Percentiles rank a stretch among this genome's conserved stretches.
These are phyloP conservation scores for Micromonas commoda DNA, from an alignment of 139 green algal species.

Conservation along the genomic window DNA sequence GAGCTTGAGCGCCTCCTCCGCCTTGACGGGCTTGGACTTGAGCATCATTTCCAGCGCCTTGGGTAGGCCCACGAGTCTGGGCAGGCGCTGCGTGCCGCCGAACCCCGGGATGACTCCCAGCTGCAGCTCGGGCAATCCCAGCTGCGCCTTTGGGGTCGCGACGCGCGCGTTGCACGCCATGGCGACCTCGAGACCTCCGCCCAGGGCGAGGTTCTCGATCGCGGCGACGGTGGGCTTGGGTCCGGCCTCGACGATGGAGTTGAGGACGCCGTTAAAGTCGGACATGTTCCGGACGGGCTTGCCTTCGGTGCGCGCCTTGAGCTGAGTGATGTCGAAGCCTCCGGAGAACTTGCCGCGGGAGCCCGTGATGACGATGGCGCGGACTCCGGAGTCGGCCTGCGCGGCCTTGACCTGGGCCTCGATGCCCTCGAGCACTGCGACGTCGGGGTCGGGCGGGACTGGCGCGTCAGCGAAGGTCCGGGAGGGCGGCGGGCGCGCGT, in stretches of 20 bases:
- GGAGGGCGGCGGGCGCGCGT: not conserved
- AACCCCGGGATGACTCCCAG: constrained; percentile 97
- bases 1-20: constrained; percentile 52
- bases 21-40: constrained; percentile 59
- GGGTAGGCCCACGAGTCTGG: constrained; percentile 85
- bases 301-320: constrained; percentile 15
- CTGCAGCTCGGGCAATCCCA: constrained; percentile 92
- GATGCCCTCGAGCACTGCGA: constrained; percentile 70
- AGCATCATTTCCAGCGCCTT: constrained; percentile 93
- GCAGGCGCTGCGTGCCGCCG: constrained; percentile 93
- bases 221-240: constrained; percentile 74
- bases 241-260: constrained; percentile 42
- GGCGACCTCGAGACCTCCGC: constrained; percentile 87
- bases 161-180: constrained; percentile 70
- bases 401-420: constrained; percentile 51
- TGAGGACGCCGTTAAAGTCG: constrained; percentile 57
- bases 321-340: constrained; percentile 83
- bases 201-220: constrained; percentile 74
- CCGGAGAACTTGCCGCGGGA: constrained; percentile 76
- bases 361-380: constrained; percentile 86
- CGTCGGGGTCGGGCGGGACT: not conserved
- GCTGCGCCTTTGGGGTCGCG: constrained; percentile 41
- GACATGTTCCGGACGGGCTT: not conserved
- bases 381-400: constrained; percentile 59
- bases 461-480: not conserved